Evolutionary conservation across 2,329 filamentous ascomycete genomes (phyloP), one percentile per base, ranked within the genome.

Genomic region (Beauveria varroae): DNA sequence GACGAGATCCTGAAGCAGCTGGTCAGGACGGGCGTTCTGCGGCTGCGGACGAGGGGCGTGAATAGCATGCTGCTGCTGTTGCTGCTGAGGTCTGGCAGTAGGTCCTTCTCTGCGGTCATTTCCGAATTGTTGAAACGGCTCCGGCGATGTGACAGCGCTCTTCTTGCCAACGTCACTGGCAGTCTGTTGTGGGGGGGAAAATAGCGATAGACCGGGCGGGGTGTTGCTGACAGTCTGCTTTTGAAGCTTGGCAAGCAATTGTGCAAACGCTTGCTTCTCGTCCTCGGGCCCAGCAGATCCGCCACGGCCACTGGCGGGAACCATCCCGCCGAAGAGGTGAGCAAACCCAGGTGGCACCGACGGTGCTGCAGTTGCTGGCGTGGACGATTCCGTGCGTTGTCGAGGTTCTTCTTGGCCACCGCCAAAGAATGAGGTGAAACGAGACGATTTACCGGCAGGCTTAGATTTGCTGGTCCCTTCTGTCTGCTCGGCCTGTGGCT

Each of bases 201-300:
- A 82, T 3, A 75, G 71, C 3, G 79, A 77, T 7, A 71, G 70
- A 1, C 72, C 72, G 10, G 79, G 76, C 14, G 80, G 78, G 30
- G 81, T 79, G 53, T 76, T 75, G 50, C 72, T 76, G 64, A 74
- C 66, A 2, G 76, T 81, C 63, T 85, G 82, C 62, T 78, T 78
- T 63, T 92, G 88, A 46, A 96, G 83, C 81, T 96, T 96, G 67
- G 89, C 84, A 41, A 96, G 78, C 51, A 97, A 83, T 50, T 87
- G 84, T 65, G 91, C 85, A 74, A 97, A 96, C 1, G 91, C 93
- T 72, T 92, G 89, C 73, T 91, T 91, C 69, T 96, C 93, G 57
- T 86, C 84, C 64, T 86, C 85, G 6, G 79, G 75, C 5, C 57
- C 57, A 20, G 50, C 24, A 26, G 50, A 46, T 12, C 79, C 30